phyloP scores from a whole-genome alignment of 306 rosid species.

The Carpinus viminea region DNA sequence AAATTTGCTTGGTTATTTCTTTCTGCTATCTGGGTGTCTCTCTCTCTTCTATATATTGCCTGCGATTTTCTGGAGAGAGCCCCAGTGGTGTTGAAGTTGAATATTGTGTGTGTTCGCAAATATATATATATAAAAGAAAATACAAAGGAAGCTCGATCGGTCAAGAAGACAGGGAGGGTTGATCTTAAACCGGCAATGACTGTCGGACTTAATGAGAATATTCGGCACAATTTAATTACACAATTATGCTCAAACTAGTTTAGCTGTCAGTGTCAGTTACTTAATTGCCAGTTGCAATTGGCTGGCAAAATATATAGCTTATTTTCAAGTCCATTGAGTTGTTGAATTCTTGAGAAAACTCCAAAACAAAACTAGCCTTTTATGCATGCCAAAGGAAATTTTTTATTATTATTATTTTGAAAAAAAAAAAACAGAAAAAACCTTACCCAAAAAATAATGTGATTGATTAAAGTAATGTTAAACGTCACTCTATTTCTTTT shows the following conservation, averaged over 20 bases:
- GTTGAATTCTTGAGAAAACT: not conserved
- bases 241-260: conserved; percentile 18
- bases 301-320: conserved; percentile 17
- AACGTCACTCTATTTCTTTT: no score
- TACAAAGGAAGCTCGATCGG: conserved; percentile 14
- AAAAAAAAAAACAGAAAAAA: not conserved
- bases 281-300: conserved; percentile 15
- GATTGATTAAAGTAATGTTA: no score
- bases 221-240: not conserved
- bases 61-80: not conserved
- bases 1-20: no score
- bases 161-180: conserved; percentile 27
- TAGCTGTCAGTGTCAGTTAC: conserved; percentile 36
- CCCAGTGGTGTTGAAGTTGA: not conserved
- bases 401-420: no score
- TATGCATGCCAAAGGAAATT: not conserved
- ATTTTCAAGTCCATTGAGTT: not conserved
- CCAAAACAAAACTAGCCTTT: not conserved
- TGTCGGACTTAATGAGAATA: conserved; percentile 16
- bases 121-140: not conserved
- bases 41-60: not conserved
- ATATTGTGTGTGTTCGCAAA: conserved; percentile 2
- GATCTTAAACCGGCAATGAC: conserved; percentile 29
- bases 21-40: not conserved
- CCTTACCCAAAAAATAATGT: not conserved